Base-by-base conservation (phyloP, 2,329 filamentous ascomycete genomes). In the Xylaria digitata region DNA sequence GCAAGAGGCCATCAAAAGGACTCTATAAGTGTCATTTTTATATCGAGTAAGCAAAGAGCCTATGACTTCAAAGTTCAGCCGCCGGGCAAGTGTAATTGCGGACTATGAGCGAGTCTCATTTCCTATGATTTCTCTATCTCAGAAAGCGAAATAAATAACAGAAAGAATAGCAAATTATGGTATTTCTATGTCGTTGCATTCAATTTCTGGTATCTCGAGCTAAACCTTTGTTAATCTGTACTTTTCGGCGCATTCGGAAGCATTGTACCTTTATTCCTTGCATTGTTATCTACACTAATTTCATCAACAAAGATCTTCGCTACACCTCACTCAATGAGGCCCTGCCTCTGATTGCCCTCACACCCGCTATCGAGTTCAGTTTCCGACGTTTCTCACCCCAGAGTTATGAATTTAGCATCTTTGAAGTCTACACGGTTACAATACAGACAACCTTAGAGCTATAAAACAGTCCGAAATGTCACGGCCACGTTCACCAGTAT, bases 401-500 rank as follows among this genome's bases (percentile, higher is more conserved):
- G 40, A 23, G 9, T 21, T 13, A 21, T 23, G 32, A 26, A 2
- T 30, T 8, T 21, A 13, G n/a, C 1, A 19, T 21, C 4, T 40
- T 37, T 53, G 9, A 8, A 6, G 11, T 9, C 50, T 53, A 15
- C n/a, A n/a, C 19, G 9, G 32, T 53, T 19, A 19, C 9, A n/a
- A 40, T 11, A 17, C 23, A 40, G n/a, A 23, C 4, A 37, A 5
- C 32, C 23, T 23, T 21, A 3, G 46, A 50, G 23, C 19, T 30
- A 21, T 30, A 30, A 50, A 59, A 13, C 9, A 43, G 21, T 45
- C 26, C 6, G 19, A 52, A 6, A 53, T 53, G 46, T 7, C 46
- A 32, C 23, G 19, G 9, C 57, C 34, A 32, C 37, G 21, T 21
- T 60, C 57, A 21, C 48, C 57, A 17, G 37, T 60, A 53, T 6